A percentile compares a stretch with the other conserved stretches of the same genome.
Conservation (phyloP, 2,329 filamentous ascomycete genomes). For the Cercospora janseana region DNA sequence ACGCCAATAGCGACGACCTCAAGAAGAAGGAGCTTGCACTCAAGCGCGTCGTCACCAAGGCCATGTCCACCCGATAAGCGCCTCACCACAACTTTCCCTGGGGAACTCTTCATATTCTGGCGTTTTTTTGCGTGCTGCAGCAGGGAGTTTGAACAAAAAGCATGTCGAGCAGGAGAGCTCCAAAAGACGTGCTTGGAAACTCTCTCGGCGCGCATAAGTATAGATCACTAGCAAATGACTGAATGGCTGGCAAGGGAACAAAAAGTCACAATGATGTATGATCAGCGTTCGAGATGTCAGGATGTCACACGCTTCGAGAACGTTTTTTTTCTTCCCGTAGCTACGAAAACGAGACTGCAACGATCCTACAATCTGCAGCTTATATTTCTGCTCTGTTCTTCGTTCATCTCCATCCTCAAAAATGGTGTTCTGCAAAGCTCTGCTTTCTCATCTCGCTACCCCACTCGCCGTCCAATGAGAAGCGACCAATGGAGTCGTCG, state of each 20-base stretch:
- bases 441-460: too few relatives aligned
- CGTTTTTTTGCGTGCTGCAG: slow-evolving; percentile 26
- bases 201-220: slow-evolving; percentile 22
- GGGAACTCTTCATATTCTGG: slow-evolving; percentile 24
- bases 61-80: slow-evolving; percentile 41
- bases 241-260: slow-evolving; percentile 26
- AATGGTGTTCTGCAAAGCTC: too few relatives aligned
- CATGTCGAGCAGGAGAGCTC: slow-evolving; percentile 19
- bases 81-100: slow-evolving; percentile 18
- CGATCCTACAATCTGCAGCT: not conserved
- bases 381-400: not conserved
- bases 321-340: slow-evolving; percentile 25
- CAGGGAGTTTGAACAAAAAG: slow-evolving; percentile 23
- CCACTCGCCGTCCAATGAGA: slow-evolving; percentile 13
- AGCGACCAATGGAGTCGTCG: not conserved
- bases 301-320: slow-evolving; percentile 25
- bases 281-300: slow-evolving; percentile 25
- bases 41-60: slow-evolving; percentile 96
- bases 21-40: slow-evolving; percentile 99
- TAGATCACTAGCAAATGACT: slow-evolving; percentile 30
- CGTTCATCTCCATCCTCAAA: too few relatives aligned
- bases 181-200: slow-evolving; percentile 24
- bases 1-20: slow-evolving; percentile 85
- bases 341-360: slow-evolving; percentile 19
- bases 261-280: slow-evolving; percentile 32